Conservation (phyloP, 2,329 filamentous ascomycete species). For the Teratosphaeria pseudoeucalypti region DNA sequence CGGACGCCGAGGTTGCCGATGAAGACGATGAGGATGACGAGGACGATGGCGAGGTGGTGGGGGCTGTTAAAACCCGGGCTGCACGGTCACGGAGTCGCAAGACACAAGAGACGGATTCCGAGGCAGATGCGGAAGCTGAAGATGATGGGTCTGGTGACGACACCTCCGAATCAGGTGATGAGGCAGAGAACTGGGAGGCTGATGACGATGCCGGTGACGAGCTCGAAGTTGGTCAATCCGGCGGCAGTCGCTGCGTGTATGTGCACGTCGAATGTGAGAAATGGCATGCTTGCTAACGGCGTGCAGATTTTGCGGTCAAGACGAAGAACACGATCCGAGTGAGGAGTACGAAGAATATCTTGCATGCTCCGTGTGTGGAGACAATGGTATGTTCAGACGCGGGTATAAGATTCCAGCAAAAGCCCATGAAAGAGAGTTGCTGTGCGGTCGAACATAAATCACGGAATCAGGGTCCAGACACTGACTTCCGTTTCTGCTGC, state of each 20-base stretch:
- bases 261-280: constrained; percentile 20
- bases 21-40: constrained; percentile 40
- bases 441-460: constrained; percentile 3
- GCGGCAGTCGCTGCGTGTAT: constrained; percentile 56
- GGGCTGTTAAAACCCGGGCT: constrained; percentile 26
- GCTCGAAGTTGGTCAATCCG: constrained; percentile 40
- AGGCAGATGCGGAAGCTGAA: constrained; percentile 25
- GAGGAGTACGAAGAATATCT: constrained; percentile 74
- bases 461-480: constrained; percentile 26
- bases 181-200: constrained; percentile 42
- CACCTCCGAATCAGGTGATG: constrained; percentile 39
- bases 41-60: constrained; percentile 33
- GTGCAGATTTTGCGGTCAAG: constrained; percentile 67
- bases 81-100: constrained; percentile 24
- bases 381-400: constrained; percentile 57
- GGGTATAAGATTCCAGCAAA: neutral
- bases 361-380: constrained; percentile 65
- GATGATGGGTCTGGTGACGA: constrained; percentile 27
- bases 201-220: constrained; percentile 44
- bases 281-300: constrained; percentile 21
- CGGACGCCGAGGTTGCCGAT: constrained; percentile 43
- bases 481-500: constrained; percentile 37
- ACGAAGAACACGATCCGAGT: constrained; percentile 71
- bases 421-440: constrained; percentile 11
- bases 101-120: constrained; percentile 29